phyloP scores from a whole-genome alignment of 2,329 filamentous ascomycete genomes.

The Huntiella decipiens region DNA sequence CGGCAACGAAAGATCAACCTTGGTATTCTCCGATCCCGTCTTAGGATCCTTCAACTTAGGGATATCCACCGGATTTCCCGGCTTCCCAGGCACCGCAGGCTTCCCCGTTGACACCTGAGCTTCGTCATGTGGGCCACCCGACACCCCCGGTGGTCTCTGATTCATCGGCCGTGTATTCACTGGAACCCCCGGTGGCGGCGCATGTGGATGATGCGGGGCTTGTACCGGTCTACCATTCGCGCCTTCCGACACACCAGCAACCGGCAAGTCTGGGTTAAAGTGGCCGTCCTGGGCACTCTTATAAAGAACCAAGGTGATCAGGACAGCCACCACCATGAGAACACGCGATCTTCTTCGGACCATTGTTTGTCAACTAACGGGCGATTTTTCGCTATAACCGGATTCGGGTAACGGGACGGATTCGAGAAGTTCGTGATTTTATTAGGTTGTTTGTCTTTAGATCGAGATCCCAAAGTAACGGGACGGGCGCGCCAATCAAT shows the following conservation, averaged over 20 bases:
- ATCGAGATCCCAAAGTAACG: no score
- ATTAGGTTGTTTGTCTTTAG: no score
- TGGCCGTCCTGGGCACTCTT: constrained; percentile 23
- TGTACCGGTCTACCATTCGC: no score
- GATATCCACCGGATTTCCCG: not conserved
- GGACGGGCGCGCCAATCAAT: not conserved
- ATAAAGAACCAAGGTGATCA: constrained; percentile 36
- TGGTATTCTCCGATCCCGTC: not conserved
- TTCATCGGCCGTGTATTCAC: not conserved
- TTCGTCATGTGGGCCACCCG: not conserved
- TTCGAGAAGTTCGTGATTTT: no score
- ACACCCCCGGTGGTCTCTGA: not conserved
- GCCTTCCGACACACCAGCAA: no score
- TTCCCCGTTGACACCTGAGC: not conserved
- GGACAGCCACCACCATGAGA: constrained; percentile 34
- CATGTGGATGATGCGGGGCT: not conserved
- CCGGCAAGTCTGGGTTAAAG: not conserved
- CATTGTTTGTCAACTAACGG: no score
- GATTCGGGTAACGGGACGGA: no score
- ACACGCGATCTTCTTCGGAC: constrained; percentile 35
- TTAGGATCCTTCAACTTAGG: constrained; percentile 4
- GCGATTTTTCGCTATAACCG: no score
- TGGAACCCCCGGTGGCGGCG: not conserved
- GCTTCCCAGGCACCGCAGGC: no score
- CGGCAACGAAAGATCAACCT: constrained; percentile 7